Evolutionary conservation across 345 rosid genomes (phyloP).

Genomic region (Geranium brycei): DNA sequence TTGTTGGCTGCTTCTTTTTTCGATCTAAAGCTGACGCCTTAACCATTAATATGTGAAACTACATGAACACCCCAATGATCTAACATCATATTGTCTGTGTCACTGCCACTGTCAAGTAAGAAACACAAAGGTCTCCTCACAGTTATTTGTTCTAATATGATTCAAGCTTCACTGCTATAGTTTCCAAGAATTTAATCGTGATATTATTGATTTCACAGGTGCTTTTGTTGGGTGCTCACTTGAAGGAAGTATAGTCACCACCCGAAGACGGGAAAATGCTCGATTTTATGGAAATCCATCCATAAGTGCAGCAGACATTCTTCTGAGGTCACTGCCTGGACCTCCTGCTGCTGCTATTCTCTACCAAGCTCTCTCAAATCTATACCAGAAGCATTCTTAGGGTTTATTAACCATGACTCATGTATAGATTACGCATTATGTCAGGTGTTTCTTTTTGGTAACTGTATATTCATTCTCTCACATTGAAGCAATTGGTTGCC

Average conservation of each 20-base stretch:
- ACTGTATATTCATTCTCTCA: too few relatives aligned
- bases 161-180: not conserved
- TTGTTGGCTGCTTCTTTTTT: not conserved
- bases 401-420: not conserved
- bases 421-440: too few relatives aligned
- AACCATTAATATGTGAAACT: not conserved
- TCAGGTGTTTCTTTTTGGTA: too few relatives aligned
- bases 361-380: constrained; percentile 58
- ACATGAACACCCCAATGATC: not conserved
- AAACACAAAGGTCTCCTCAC: not conserved
- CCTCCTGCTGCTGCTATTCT: constrained; percentile 87
- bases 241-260: constrained; percentile 73
- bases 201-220: constrained; percentile 30
- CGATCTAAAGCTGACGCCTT: not conserved
- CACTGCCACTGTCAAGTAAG: too few relatives aligned
- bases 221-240: constrained; percentile 91
- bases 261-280: constrained; percentile 57
- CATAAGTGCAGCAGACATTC: constrained; percentile 52
- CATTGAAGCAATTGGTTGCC: too few relatives aligned
- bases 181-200: not conserved
- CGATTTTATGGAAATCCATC: constrained; percentile 84
- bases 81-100: not conserved
- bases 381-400: constrained; percentile 32
- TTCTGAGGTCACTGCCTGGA: constrained; percentile 63
- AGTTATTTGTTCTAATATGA: not conserved